A percentile compares a stretch with the other conserved stretches of the same genome.
Evolutionary conservation across 257 asterid genomes (phyloP).

Genomic region (Penstemon barbatus): DNA sequence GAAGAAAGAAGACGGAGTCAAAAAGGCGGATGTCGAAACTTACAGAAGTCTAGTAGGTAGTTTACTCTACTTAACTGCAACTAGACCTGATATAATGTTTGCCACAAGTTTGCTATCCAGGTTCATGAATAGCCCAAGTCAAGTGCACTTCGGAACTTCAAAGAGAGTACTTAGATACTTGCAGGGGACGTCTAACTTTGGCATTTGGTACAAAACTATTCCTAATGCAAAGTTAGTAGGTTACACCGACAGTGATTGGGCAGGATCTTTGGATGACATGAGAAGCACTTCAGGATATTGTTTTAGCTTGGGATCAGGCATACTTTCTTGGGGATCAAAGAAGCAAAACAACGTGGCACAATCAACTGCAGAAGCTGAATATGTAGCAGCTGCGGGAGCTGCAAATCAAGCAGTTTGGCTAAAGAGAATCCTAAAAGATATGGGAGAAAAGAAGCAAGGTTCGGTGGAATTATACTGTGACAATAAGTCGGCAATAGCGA

Average conservation of each 20-base stretch:
- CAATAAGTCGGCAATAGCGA: neutral
- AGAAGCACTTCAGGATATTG: neutral
- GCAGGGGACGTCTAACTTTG: too few relatives aligned
- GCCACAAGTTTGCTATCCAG: neutral
- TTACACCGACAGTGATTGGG: conserved; percentile 1
- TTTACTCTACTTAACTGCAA: neutral
- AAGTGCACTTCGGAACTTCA: too few relatives aligned
- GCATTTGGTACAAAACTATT: neutral
- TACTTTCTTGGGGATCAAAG: neutral
- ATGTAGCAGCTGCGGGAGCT: neutral
- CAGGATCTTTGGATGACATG: neutral
- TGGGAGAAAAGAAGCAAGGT: conserved; percentile 3
- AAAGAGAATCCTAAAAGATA: neutral
- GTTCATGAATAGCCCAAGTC: neutral
- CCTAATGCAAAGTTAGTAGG: neutral
- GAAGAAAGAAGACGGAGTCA: too few relatives aligned
- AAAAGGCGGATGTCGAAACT: neutral
- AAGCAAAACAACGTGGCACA: conserved; percentile 1
- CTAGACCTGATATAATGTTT: neutral
- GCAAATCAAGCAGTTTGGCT: conserved; percentile 11
- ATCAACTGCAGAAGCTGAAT: conserved; percentile 1
- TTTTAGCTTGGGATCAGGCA: neutral
- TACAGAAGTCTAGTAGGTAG: neutral
- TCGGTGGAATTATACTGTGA: neutral
- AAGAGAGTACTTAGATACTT: too few relatives aligned